These are phyloP conservation scores for Xylaria sp. DNA, from an alignment of 2,329 filamentous ascomycete genomes.

Conservation along the genomic window DNA sequence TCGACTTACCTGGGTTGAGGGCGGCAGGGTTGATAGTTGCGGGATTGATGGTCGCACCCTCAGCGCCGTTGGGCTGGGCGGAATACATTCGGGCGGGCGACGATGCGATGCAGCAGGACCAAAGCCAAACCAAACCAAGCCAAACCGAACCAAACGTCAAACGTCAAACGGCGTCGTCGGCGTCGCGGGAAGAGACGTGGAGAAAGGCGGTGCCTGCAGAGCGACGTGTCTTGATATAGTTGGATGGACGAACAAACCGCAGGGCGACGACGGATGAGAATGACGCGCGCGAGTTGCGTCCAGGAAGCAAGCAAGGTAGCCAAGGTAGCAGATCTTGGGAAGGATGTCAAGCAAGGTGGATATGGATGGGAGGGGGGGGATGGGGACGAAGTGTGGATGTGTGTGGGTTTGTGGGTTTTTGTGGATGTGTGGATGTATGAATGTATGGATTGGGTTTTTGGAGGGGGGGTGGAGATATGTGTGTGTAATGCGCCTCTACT, in stretches of 20 bases:
- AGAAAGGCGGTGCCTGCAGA: conserved; percentile 53
- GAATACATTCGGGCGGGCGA: conserved; percentile 61
- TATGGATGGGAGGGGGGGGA: neutral
- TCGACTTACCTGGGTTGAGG: conserved; percentile 64
- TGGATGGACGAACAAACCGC: conserved; percentile 47
- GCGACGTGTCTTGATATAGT: conserved; percentile 68
- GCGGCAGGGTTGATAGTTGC: conserved; percentile 74
- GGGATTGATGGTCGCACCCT: conserved; percentile 89
- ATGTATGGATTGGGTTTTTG: too few species aligned
- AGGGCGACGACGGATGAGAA: conserved; percentile 34
- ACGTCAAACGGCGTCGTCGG: conserved; percentile 31
- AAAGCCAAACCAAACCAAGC: too few species aligned
- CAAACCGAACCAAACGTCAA: conserved; percentile 36
- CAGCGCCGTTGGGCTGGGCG: conserved; percentile 74
- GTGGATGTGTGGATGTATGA: too few species aligned
- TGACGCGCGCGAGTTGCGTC: conserved; percentile 43
- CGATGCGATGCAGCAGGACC: conserved; percentile 49
- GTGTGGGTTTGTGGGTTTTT: neutral
- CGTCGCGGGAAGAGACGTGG: conserved; percentile 40
- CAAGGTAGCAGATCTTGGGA: conserved; percentile 41
- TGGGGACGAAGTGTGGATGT: neutral
- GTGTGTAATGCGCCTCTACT: too few species aligned
- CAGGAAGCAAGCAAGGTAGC: conserved; percentile 26
- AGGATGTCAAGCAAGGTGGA: neutral
- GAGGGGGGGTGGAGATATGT: too few species aligned